A percentile compares a stretch with the other conserved stretches of the same genome.
Conservation (phyloP, 2,329 filamentous ascomycete species). For the Colletotrichum tamarilloi region DNA sequence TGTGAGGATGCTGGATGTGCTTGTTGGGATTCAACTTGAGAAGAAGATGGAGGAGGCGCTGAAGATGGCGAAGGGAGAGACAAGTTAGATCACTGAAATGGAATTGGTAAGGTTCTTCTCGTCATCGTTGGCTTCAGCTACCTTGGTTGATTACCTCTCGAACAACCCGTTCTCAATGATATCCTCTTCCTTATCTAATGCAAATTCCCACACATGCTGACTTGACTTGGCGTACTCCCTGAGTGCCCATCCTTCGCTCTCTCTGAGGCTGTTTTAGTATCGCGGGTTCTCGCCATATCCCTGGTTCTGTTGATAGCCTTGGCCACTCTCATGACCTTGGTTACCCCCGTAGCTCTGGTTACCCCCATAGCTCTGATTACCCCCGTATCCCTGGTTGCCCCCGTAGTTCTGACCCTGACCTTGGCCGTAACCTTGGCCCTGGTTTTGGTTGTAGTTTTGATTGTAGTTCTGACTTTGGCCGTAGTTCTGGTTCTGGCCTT, state of each 20-base stretch:
- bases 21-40: constrained; percentile 19
- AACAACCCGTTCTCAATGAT: background rate
- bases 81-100: too few species aligned
- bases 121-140: too few species aligned
- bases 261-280: constrained; percentile 34
- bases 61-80: background rate
- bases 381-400: constrained; percentile 33
- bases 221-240: background rate
- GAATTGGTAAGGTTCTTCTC: too few species aligned
- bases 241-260: too few species aligned
- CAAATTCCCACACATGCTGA: background rate
- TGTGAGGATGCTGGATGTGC: constrained; percentile 17
- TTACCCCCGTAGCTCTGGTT: constrained; percentile 26
- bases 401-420: constrained; percentile 11
- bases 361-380: constrained; percentile 34
- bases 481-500: constrained; percentile 33
- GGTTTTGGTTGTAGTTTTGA: constrained; percentile 32
- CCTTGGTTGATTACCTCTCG: too few species aligned
- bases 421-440: background rate
- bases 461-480: constrained; percentile 17
- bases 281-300: constrained; percentile 37
- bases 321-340: constrained; percentile 20
- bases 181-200: background rate
- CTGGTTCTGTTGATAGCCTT: constrained; percentile 36
- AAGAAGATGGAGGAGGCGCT: constrained; percentile 9